These are phyloP conservation scores for Aspergillus puulaauensis DNA, from an alignment of 2,329 filamentous ascomycete genomes.

Conservation along the genomic window DNA sequence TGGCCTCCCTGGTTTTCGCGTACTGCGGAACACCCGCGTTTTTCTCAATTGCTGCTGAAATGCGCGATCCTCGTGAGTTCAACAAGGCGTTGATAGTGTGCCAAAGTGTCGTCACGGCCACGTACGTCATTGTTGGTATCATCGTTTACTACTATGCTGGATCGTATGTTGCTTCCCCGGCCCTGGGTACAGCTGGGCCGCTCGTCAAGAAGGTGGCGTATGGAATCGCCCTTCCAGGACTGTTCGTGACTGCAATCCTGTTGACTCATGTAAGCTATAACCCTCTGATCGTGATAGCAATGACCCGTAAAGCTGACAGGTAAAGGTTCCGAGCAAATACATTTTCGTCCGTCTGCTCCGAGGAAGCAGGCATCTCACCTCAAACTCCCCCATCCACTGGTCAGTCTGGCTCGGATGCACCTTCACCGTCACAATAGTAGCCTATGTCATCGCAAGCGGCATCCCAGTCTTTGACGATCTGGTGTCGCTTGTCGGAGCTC, in stretches of 20 bases:
- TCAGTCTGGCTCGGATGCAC: conserved; percentile 24
- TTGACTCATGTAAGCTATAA: conserved; percentile 18
- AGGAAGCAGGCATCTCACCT: conserved; percentile 20
- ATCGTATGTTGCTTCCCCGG: conserved; percentile 48
- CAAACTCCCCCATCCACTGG: conserved; percentile 25
- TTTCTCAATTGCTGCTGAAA: conserved; percentile 39
- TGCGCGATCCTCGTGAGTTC: conserved; percentile 35
- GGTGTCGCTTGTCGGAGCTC: conserved; percentile 25
- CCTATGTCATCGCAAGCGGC: conserved; percentile 29
- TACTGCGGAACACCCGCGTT: conserved; percentile 30
- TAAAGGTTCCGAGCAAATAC: conserved; percentile 20
- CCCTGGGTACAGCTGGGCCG: conserved; percentile 47
- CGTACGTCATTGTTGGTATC: conserved; percentile 36
- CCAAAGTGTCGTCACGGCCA: conserved; percentile 31
- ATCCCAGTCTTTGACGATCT: conserved; percentile 27
- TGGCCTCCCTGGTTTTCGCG: conserved; percentile 31
- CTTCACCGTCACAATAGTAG: conserved; percentile 16
- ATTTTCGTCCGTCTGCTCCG: conserved; percentile 24
- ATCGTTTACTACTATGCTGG: conserved; percentile 50
- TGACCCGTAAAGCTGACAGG: too few relatives aligned
- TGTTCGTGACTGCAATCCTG: conserved; percentile 29
- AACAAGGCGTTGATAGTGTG: conserved; percentile 30
- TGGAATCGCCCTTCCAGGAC: conserved; percentile 36
- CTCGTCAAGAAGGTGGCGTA: conserved; percentile 48
- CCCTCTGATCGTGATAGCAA: too few relatives aligned